Evolutionary conservation across 192 early-diverging fungal genomes (phyloP).

Genomic region (Backusella parvicylindrica): DNA sequence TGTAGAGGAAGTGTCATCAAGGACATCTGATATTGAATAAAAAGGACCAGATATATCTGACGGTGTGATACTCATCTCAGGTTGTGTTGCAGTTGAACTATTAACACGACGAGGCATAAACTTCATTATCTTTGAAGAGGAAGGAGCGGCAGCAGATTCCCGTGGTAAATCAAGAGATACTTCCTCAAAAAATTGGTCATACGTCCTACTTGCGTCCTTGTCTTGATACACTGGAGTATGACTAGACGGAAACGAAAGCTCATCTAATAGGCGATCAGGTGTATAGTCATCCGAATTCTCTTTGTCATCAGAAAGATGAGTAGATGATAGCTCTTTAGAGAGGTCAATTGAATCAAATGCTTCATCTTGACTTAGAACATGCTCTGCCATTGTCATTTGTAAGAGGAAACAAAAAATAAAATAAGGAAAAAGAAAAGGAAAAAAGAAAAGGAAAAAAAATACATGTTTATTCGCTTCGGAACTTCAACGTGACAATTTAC

Average conservation of each 20-base stretch:
- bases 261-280: constrained; percentile 27
- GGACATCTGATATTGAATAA: constrained; percentile 34
- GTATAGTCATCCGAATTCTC: not conserved
- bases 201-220: constrained; percentile 8
- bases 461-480: not conserved
- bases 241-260: constrained; percentile 1
- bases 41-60: constrained; percentile 33
- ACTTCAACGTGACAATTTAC: not conserved
- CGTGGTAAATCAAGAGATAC: constrained; percentile 38
- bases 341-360: not conserved
- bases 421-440: not conserved
- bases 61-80: not conserved
- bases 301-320: constrained; percentile 2
- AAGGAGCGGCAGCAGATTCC: not conserved
- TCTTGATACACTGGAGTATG: not conserved
- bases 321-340: not conserved
- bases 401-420: not conserved
- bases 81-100: not conserved
- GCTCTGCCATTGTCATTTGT: not conserved
- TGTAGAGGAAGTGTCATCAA: constrained; percentile 19
- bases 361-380: not conserved
- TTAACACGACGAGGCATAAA: constrained; percentile 24
- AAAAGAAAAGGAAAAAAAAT: not conserved
- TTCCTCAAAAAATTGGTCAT: constrained; percentile 42
- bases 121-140: constrained; percentile 21